A percentile compares a stretch with the other conserved stretches of the same genome.
These are phyloP conservation scores for Phytopythium vexans DNA, from an alignment of 352 stramenopile genomes.

Conservation along the genomic window DNA sequence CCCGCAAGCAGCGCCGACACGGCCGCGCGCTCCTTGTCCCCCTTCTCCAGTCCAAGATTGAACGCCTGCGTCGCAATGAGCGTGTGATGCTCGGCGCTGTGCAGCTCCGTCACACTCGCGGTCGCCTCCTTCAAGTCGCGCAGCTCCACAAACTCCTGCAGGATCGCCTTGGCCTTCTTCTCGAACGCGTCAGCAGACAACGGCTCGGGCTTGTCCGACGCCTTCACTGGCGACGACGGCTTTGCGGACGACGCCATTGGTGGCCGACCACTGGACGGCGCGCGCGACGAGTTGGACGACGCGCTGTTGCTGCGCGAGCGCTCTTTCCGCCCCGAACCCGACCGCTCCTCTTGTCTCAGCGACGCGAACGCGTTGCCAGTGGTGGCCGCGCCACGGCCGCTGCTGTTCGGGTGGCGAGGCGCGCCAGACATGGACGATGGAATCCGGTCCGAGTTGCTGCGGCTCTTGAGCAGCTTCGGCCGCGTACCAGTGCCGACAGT, in stretches of 20 bases:
- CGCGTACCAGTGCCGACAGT: slow-evolving; percentile 46
- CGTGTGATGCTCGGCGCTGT: slow-evolving; percentile 42
- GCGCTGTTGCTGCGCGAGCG: slow-evolving; percentile 51
- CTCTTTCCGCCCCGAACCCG: slow-evolving; percentile 33
- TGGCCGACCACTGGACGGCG: slow-evolving; percentile 24
- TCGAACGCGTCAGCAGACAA: slow-evolving; percentile 57
- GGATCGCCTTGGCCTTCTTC: slow-evolving; percentile 85
- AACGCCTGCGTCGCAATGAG: slow-evolving; percentile 49
- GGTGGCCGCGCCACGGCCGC: slow-evolving; percentile 13
- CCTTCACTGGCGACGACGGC: slow-evolving; percentile 12
- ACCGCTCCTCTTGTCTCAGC: slow-evolving; percentile 22
- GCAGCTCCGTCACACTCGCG: slow-evolving; percentile 49
- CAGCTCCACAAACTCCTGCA: slow-evolving; percentile 83
- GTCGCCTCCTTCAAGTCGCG: slow-evolving; percentile 83
- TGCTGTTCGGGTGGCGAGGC: slow-evolving; percentile 35
- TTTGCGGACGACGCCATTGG: slow-evolving; percentile 28
- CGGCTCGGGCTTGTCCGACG: slow-evolving; percentile 12
- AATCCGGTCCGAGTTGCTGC: slow-evolving; percentile 59
- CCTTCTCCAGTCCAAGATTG: slow-evolving; percentile 73
- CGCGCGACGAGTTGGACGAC: slow-evolving; percentile 27
- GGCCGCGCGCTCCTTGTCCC: slow-evolving; percentile 53
- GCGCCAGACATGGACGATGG: slow-evolving; percentile 14
- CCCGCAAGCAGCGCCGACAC: slow-evolving; percentile 51
- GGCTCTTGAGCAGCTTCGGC: slow-evolving; percentile 61
- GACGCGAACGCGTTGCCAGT: slow-evolving; percentile 45